Conservation (phyloP, 148 eudicot genomes). For the Talinum fruticosum region DNA sequence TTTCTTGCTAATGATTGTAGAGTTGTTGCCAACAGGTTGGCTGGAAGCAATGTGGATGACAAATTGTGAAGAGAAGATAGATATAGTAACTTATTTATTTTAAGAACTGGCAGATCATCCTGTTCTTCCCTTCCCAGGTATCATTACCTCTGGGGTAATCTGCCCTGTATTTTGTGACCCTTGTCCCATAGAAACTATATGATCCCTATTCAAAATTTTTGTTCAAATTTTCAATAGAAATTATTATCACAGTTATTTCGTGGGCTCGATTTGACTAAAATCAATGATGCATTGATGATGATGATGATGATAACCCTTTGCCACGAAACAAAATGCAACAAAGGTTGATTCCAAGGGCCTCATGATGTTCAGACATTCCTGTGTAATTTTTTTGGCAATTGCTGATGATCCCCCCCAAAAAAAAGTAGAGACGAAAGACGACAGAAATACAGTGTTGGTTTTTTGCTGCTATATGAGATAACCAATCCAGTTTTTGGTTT, state of each 20-base stretch:
- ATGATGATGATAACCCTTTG: slow-evolving; percentile 19
- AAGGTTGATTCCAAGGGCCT: slow-evolving; percentile 14
- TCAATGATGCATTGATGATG: slow-evolving; percentile 3
- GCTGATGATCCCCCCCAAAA: neutral
- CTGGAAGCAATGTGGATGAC: slow-evolving; percentile 16
- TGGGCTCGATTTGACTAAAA: slow-evolving; percentile 22
- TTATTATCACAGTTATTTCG: slow-evolving; percentile 20
- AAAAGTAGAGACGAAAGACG: too few species aligned
- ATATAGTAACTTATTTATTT: slow-evolving; percentile 26
- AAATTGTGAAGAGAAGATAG: slow-evolving; percentile 20
- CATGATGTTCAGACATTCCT: slow-evolving; percentile 16
- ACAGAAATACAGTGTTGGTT: neutral
- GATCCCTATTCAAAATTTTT: slow-evolving; percentile 28
- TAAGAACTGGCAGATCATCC: slow-evolving; percentile 21
- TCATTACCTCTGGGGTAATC: slow-evolving; percentile 33
- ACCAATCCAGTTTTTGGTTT: too few species aligned
- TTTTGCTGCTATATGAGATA: too few species aligned
- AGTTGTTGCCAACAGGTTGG: slow-evolving; percentile 12
- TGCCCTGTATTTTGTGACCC: slow-evolving; percentile 48
- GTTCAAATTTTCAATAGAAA: slow-evolving; percentile 28
- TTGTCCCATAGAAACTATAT: slow-evolving; percentile 52
- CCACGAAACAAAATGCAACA: slow-evolving; percentile 8
- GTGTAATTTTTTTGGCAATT: slow-evolving; percentile 4
- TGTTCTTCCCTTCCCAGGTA: slow-evolving; percentile 20
- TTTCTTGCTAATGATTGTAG: slow-evolving; percentile 2